Percentiles rank a stretch among this genome's conserved stretches.
phyloP scores from a whole-genome alignment of 306 rosid genomes.

The Quercus mongolica region DNA sequence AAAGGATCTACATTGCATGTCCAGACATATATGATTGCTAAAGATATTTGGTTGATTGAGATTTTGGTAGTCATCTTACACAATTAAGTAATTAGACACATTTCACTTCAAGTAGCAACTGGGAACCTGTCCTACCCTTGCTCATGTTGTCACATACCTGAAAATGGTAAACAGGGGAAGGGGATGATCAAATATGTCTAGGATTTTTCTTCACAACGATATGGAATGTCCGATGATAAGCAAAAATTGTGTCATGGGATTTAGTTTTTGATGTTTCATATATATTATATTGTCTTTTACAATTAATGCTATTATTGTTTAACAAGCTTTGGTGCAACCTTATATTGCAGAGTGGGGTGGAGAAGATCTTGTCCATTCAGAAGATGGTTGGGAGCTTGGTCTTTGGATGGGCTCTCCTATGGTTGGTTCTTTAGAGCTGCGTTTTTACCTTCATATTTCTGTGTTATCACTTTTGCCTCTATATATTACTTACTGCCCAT shows the following conservation, averaged over 20 bases:
- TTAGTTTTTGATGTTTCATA: background rate
- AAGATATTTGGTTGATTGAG: background rate
- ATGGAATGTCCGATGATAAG: too few species aligned
- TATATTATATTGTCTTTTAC: too few species aligned
- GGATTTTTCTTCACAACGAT: too few species aligned
- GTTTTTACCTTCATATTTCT: constrained; percentile 2
- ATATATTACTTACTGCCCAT: constrained; percentile 26
- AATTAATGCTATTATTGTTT: background rate
- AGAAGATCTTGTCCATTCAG: constrained; percentile 46
- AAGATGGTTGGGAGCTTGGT: constrained; percentile 56
- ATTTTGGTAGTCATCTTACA: background rate
- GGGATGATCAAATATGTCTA: too few species aligned
- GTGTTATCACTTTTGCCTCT: constrained; percentile 19
- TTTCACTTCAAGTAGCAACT: too few species aligned
- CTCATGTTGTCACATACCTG: too few species aligned
- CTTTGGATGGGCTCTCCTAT: constrained; percentile 48
- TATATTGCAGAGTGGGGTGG: constrained; percentile 70
- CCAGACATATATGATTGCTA: too few species aligned
- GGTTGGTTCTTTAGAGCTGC: constrained; percentile 46
- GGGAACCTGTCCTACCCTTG: too few species aligned
- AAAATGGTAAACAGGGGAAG: too few species aligned
- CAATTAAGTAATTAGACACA: too few species aligned
- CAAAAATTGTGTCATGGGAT: background rate
- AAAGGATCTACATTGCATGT: too few species aligned
- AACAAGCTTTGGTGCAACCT: background rate